Conservation (phyloP, 75 land plant genomes). For the Gnetum montanum region DNA sequence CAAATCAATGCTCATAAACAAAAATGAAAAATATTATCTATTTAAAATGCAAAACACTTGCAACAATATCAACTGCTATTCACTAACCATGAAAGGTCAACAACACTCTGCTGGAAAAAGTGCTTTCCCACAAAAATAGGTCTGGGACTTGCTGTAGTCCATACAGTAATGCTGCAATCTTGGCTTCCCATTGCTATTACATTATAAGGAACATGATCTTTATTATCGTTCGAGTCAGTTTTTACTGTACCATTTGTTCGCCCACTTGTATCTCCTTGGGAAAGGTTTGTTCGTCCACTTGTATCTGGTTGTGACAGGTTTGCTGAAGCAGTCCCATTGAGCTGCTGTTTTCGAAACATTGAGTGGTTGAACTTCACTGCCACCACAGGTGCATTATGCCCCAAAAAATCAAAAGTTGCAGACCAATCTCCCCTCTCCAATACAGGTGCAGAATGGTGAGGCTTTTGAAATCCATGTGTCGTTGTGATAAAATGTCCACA, state of each 20-base stretch:
- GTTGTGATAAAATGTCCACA: conserved; percentile 98
- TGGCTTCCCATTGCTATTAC: conserved; percentile 99
- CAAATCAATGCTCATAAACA: not conserved
- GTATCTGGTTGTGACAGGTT: conserved; percentile 7
- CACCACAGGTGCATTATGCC: conserved; percentile 94
- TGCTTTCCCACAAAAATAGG: conserved; percentile 97
- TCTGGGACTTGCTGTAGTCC: conserved; percentile 94
- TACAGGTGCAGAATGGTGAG: conserved; percentile 94
- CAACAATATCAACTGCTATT: not conserved
- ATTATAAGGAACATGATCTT: conserved; percentile 56
- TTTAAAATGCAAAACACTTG: not conserved
- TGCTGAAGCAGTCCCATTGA: conserved; percentile 25
- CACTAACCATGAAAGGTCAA: conserved; percentile 84
- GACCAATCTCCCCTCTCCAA: conserved; percentile 96
- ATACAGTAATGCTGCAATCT: conserved; percentile 88
- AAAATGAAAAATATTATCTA: not conserved
- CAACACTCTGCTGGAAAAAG: conserved; percentile 93
- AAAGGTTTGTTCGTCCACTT: conserved; percentile 37
- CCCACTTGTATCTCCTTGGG: conserved; percentile 17
- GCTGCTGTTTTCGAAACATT: conserved; percentile 58
- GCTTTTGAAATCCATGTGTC: conserved; percentile 95
- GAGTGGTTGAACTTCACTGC: conserved; percentile 96
- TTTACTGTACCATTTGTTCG: conserved; percentile 50
- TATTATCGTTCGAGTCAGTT: conserved; percentile 18
- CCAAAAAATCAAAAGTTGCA: conserved; percentile 91